Percentiles rank a stretch among this genome's conserved stretches.
Conservation (phyloP, 164 flowering plant species). For the Aristolochia californica region DNA sequence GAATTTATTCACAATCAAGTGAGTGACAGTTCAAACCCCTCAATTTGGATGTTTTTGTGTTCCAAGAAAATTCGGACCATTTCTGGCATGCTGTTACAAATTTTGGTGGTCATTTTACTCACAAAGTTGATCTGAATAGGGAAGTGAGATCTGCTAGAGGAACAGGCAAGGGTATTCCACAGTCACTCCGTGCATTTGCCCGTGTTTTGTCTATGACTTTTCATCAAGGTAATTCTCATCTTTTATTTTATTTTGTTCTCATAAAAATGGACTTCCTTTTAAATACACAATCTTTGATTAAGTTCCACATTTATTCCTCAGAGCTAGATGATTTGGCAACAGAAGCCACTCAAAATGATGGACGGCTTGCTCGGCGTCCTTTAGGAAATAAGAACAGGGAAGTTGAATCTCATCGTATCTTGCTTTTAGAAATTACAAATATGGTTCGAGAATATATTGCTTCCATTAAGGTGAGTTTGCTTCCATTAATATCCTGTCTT, state of each 20-base stretch:
- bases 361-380: slow-evolving; percentile 73
- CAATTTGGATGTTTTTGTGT: background rate
- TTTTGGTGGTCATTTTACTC: background rate
- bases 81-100: background rate
- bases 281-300: background rate
- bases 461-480: slow-evolving; percentile 37
- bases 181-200: slow-evolving; percentile 75
- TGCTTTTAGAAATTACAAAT: slow-evolving; percentile 26
- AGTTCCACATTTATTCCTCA: slow-evolving; percentile 12
- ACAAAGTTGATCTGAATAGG: slow-evolving; percentile 22
- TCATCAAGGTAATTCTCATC: slow-evolving; percentile 34
- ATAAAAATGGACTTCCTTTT: background rate
- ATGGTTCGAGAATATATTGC: slow-evolving; percentile 36
- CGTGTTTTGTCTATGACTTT: slow-evolving; percentile 49
- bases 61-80: too few species aligned
- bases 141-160: slow-evolving; percentile 55
- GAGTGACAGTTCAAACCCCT: slow-evolving; percentile 15
- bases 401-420: slow-evolving; percentile 49
- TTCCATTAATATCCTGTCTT: background rate
- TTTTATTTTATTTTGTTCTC: background rate
- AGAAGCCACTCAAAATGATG: slow-evolving; percentile 65
- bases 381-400: slow-evolving; percentile 35
- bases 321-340: slow-evolving; percentile 45
- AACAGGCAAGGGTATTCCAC: slow-evolving; percentile 84
- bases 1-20: slow-evolving; percentile 63